Conservation (phyloP, 345 rosid species). For the Murraya paniculata region DNA sequence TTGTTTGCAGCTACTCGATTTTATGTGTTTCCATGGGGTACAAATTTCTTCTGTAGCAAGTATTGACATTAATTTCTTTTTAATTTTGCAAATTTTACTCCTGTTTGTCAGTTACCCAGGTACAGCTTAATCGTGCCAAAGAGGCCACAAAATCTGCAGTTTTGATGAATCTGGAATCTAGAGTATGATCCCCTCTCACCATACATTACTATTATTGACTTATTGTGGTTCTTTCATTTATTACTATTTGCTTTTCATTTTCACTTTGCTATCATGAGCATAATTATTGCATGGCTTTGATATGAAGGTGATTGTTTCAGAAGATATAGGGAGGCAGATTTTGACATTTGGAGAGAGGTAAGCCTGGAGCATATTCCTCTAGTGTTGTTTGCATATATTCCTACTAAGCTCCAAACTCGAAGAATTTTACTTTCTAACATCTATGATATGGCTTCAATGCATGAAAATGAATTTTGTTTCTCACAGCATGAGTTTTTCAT, state of each 20-base stretch:
- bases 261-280: background rate
- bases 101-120: constrained; percentile 39
- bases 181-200: constrained; percentile 41
- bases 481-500: background rate
- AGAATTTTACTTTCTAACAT: background rate
- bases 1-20: constrained; percentile 3
- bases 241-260: background rate
- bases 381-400: background rate
- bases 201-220: background rate
- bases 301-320: constrained; percentile 51
- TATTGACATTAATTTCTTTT: background rate
- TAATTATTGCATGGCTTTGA: background rate
- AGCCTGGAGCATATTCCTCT: background rate
- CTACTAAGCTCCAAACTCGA: background rate
- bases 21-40: background rate
- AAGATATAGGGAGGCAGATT: constrained; percentile 73
- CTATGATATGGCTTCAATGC: background rate
- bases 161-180: constrained; percentile 71
- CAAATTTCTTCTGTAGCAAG: background rate
- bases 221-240: background rate
- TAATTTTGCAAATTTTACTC: background rate
- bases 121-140: constrained; percentile 57
- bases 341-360: constrained; percentile 80
- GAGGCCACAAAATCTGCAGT: constrained; percentile 72
- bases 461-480: background rate